Evolutionary conservation across 108 stramenopile genomes (phyloP), one percentile per base, ranked within the genome.

Genomic region (Fistulifera pelliculosa): DNA sequence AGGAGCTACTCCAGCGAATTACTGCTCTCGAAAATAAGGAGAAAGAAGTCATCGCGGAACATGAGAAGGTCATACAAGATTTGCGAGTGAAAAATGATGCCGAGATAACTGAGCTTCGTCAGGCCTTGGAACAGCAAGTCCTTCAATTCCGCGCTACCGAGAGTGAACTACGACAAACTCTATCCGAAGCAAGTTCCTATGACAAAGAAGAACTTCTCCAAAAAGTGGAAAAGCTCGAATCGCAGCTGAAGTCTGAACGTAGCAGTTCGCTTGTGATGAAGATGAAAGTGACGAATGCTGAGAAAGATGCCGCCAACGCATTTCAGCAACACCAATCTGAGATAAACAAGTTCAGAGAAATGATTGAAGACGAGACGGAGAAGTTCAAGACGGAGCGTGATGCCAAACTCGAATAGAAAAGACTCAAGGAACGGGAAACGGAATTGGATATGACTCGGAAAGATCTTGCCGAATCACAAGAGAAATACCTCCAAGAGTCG

Each of bases 231-330:
- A 42, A 43, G 35, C 41, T 66, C 16, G 38, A 71, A 41, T 60
- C 63, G 25, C 49, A 68, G 25, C 11, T 62, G 3, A 57, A 76
- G 28, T 39, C 55, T 14, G 69, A 67, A n/a, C 50, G 47, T 16
- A 49, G 15, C 35, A 22, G 15, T 4, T 8, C 22, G 21, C 17
- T 40, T 2, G 4, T 43, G 7, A 16, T 57, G 18, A 42, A 38
- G 2, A 44, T 43, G 56, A 57, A 57, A 18, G 22, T 57, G 23
- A 40, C 43, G 2, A 6, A 44, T 17, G 12, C 42, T 17, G 56
- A 57, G 15, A 57, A 57, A 26, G 56, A 57, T 18, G 22, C 2
- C 19, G 43, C 17, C 15, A 7, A 39, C 1, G 23, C 43, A 1
- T 18, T 23, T n/a, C 42, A 38, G 11, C 41, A 39, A 12, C 56